Evolutionary conservation across 768 basidiomycete species (phyloP), one percentile per base, ranked within the genome.

Genomic region (Candolleomyces efflorescens): DNA sequence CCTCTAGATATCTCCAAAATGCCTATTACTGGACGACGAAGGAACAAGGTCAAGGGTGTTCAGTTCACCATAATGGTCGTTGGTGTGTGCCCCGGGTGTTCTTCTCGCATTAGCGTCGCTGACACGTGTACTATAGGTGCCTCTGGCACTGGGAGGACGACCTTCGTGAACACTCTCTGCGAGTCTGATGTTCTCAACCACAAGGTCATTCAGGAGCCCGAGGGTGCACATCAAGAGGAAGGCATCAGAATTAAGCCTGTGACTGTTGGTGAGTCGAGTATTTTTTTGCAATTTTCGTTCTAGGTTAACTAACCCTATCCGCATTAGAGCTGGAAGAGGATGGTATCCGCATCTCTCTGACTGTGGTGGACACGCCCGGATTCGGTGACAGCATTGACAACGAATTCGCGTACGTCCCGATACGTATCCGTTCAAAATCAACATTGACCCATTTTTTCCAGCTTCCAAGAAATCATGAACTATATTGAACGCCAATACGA

Each of bases 361-460:
- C 92, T 9, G 84, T 96, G 58, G 90, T 96, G 41, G 93, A 96
- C 71, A 96, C 92, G 6, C 92, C 92, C 56, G 92, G 93, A 20
- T 96, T 96, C 63, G 92, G 92, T 18, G 89, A 92, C 73, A 89
- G 86, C 68, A 90, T 94, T 64, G 90, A 94, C 77, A 94, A 93
- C 70, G 89, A 92, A 69, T 83, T 85, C 68, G 82, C 87, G 92
- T 93, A 65, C 64, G 89, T 77, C 20, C 27, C 18, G 59, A 22
- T 27, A 57, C 20, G 27, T 18, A 38, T 58, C 59, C 53, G 52
- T 27, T 63, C 48, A 49, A 58, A 44, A 56, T 49, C 20, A 24
- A 48, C 24, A 22, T 17, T 23, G 53, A 26, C 54, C 27, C 22
- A 24, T 43, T 13, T 11, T 43, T 2, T 23, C 3, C 68, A 93